These are phyloP conservation scores for Sextonia rubra DNA, from an alignment of 164 flowering plant genomes.

Conservation along the genomic window DNA sequence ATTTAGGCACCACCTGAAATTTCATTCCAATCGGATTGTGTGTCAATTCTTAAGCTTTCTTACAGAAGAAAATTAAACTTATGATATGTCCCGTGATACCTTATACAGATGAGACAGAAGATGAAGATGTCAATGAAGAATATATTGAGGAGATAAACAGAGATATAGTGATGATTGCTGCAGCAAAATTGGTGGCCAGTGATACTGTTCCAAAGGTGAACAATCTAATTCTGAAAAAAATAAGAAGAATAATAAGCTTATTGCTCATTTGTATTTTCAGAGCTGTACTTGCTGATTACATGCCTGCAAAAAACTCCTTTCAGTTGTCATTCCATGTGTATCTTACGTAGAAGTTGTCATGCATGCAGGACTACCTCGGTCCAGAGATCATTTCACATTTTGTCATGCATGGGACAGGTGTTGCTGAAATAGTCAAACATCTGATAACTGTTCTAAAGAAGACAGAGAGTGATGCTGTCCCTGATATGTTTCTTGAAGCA, in stretches of 20 bases:
- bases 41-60: background rate
- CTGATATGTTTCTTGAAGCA: conserved; percentile 66
- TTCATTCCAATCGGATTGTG: too few species aligned
- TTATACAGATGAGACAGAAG: conserved; percentile 78
- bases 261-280: background rate
- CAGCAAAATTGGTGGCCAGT: conserved; percentile 73
- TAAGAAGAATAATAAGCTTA: too few species aligned
- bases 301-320: background rate
- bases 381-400: conserved; percentile 88
- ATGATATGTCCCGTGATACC: background rate
- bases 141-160: conserved; percentile 86
- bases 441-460: conserved; percentile 64
- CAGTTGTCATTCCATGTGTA: too few species aligned
- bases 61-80: background rate
- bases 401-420: conserved; percentile 78
- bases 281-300: background rate
- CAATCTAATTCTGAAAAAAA: background rate
- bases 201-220: conserved; percentile 75
- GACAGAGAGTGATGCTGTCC: conserved; percentile 49
- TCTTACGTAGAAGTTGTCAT: background rate
- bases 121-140: conserved; percentile 78
- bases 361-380: conserved; percentile 77
- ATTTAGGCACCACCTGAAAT: too few species aligned
- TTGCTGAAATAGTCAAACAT: conserved; percentile 79
- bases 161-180: conserved; percentile 82